Conservation (phyloP, 164 flowering plant species). For the Buxus sempervirens region DNA sequence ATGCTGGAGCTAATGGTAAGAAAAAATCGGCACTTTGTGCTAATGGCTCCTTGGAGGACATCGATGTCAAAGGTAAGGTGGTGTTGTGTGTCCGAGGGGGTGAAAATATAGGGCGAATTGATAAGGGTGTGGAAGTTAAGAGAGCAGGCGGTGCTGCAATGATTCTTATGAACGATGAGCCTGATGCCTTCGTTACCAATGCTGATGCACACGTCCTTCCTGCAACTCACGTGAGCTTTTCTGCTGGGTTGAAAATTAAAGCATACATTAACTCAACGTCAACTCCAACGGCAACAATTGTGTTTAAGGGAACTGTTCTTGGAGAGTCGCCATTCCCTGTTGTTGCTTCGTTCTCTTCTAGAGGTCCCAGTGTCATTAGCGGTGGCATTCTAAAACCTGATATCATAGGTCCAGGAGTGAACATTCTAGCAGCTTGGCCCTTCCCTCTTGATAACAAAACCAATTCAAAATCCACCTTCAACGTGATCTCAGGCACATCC, state of each 20-base stretch:
- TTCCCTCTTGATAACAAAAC: slow-evolving; percentile 12
- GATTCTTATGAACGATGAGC: slow-evolving; percentile 29
- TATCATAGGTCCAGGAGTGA: slow-evolving; percentile 36
- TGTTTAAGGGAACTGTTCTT: slow-evolving; percentile 26
- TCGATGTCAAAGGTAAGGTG: slow-evolving; percentile 40
- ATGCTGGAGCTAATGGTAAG: too few relatives aligned
- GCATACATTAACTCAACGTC: slow-evolving; percentile 12
- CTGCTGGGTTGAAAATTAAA: slow-evolving; percentile 26
- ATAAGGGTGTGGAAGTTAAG: slow-evolving; percentile 38
- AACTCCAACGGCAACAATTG: slow-evolving; percentile 25
- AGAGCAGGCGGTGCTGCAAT: slow-evolving; percentile 43
- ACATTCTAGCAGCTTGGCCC: slow-evolving; percentile 38
- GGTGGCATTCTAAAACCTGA: slow-evolving; percentile 36
- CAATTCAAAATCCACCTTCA: too few relatives aligned
- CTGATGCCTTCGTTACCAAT: slow-evolving; percentile 30
- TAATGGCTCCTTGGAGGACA: too few relatives aligned
- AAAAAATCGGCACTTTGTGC: too few relatives aligned
- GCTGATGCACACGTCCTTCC: slow-evolving; percentile 37
- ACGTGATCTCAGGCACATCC: slow-evolving; percentile 44
- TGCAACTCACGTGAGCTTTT: slow-evolving; percentile 27
- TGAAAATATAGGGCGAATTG: slow-evolving; percentile 29
- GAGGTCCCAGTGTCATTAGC: slow-evolving; percentile 34
- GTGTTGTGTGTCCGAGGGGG: slow-evolving; percentile 48
- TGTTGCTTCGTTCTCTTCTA: slow-evolving; percentile 37
- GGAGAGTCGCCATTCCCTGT: slow-evolving; percentile 27